Evolutionary conservation across 345 rosid species (phyloP).

Genomic region (Salix udensis): DNA sequence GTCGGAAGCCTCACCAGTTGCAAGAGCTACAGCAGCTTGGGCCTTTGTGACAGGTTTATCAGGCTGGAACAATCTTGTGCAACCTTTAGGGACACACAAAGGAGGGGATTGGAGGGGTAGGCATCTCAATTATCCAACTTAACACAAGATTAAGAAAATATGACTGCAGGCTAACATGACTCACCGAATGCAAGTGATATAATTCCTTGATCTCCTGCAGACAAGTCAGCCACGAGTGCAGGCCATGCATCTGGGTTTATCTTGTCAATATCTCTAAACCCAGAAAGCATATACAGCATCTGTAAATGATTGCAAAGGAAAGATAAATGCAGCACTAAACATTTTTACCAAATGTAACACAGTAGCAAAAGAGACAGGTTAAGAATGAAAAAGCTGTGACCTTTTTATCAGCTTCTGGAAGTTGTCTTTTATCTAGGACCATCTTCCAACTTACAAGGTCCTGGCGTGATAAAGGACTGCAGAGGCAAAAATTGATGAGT

Average conservation of each 20-base stretch:
- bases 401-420: slow-evolving; percentile 81
- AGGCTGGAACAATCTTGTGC: slow-evolving; percentile 88
- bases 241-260: slow-evolving; percentile 93
- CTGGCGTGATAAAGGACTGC: slow-evolving; percentile 84
- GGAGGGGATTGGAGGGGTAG: background rate
- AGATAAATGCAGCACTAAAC: slow-evolving; percentile 8
- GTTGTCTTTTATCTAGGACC: slow-evolving; percentile 77
- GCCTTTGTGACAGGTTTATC: slow-evolving; percentile 91
- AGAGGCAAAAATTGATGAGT: slow-evolving; percentile 14
- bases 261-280: slow-evolving; percentile 76
- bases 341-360: background rate
- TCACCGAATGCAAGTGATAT: slow-evolving; percentile 85
- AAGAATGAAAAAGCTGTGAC: slow-evolving; percentile 27
- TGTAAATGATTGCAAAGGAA: slow-evolving; percentile 21
- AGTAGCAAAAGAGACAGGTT: slow-evolving; percentile 1
- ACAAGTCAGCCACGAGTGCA: slow-evolving; percentile 79
- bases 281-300: slow-evolving; percentile 65
- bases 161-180: slow-evolving; percentile 27
- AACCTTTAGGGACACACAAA: slow-evolving; percentile 38
- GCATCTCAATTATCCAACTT: slow-evolving; percentile 17
- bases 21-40: slow-evolving; percentile 90
- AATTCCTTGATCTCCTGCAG: slow-evolving; percentile 81
- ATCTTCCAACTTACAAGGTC: slow-evolving; percentile 96
- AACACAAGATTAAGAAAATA: slow-evolving; percentile 11
- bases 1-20: slow-evolving; percentile 76